Conservation (phyloP, 2,329 filamentous ascomycete species). For the Colletotrichum viniferum region DNA sequence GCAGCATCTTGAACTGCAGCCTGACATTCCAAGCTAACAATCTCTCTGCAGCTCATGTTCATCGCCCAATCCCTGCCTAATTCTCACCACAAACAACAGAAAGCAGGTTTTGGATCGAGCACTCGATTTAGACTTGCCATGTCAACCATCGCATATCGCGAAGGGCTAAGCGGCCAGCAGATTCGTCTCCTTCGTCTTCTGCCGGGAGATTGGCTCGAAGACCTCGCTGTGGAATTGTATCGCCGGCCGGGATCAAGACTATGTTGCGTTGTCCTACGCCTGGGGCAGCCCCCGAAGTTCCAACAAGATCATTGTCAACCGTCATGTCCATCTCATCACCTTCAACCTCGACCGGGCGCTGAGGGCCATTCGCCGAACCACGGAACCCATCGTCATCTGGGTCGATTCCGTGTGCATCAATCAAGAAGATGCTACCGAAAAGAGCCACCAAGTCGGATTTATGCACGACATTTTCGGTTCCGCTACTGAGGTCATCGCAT, state of each 20-base stretch:
- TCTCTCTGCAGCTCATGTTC: neutral
- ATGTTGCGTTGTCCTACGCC: conserved; percentile 31
- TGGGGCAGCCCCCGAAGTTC: conserved; percentile 27
- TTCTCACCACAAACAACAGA: neutral
- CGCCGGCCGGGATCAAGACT: neutral
- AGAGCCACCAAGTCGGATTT: conserved; percentile 11
- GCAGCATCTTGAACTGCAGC: neutral
- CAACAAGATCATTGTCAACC: conserved; percentile 26
- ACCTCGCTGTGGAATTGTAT: neutral
- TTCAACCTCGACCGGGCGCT: conserved; percentile 31
- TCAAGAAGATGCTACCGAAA: conserved; percentile 15
- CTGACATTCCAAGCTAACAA: neutral
- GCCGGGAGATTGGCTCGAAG: conserved; percentile 14
- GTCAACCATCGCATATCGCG: neutral
- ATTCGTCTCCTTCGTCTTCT: conserved; percentile 11
- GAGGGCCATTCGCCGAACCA: conserved; percentile 25
- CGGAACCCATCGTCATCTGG: neutral
- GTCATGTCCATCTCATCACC: conserved; percentile 24
- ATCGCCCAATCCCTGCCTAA: neutral
- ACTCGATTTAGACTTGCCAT: neutral
- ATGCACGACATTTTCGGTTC: conserved; percentile 18
- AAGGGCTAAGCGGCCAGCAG: neutral
- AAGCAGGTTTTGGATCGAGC: neutral
- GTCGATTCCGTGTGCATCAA: conserved; percentile 24
- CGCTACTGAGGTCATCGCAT: neutral